Evolutionary conservation across 352 stramenopile genomes (phyloP), one percentile per base, ranked within the genome.

Genomic region (Phytophthora citrophthora): DNA sequence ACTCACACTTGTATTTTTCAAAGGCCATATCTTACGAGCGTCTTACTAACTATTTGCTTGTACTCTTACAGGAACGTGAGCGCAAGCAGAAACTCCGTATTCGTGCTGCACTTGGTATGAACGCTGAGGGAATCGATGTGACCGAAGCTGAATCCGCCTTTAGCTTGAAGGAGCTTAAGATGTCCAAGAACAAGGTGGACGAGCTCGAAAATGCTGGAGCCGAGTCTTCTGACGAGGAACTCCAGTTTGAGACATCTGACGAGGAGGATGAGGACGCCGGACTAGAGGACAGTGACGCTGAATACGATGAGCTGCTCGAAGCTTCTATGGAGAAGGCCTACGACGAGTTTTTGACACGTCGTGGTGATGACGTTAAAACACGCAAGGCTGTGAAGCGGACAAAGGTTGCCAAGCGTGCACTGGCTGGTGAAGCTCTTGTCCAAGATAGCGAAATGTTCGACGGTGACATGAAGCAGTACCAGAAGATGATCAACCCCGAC

Each of bases 401-500:
- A 5, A 96, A 96, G 70, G 67, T 96, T 2, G 88, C 88, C 0
- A 96, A 96, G 51, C 86, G 88, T 31, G 88, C 88, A 23, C 59
- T 96, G 8, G 88, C 88, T 26, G 88, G 88, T 1, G 85, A 95
- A 39, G 83, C 88, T 4, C 69, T 96, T 0, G 83, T 90, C 0
- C 81, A 94, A 11, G 88, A 95, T 50, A 83, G 77, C 24, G 77
- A 87, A 41, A 93, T 96, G 79, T 96, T 79, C 31, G 88, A 96
- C 46, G 85, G 85, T 10, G 86, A 96, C 68, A 76, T 79, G 53
- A 77, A 85, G 40, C 74, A 83, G 60, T 96, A 96, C 59, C 73
- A 89, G 53, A 87, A 94, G 79, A 87, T 95, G 85, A 95, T 96
- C 67, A 89, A 93, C 24, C 80, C 83, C 0, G 86, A 95, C 27